Evolutionary conservation across 768 basidiomycete species (phyloP).

Genomic region (Mrakia hoshinonis): DNA sequence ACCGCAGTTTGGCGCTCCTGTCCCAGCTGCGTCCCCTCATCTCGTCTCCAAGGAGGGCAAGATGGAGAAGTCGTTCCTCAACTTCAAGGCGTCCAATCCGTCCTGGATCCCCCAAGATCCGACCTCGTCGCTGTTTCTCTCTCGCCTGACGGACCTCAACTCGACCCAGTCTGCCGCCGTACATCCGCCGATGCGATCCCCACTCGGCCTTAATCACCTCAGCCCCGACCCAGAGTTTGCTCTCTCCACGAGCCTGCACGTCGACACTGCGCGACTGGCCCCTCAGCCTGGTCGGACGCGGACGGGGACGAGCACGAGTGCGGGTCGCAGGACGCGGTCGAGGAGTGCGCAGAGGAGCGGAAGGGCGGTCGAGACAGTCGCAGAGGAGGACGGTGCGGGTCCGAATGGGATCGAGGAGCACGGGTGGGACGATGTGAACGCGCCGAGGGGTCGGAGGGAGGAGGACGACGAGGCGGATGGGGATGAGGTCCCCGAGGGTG

Average conservation of each 20-base stretch:
- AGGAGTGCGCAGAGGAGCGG: not conserved
- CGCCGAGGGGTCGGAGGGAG: not conserved
- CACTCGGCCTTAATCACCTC: conserved; percentile 47
- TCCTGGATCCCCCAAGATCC: conserved; percentile 92
- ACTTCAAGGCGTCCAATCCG: conserved; percentile 92
- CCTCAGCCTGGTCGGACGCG: not conserved
- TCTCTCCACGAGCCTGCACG: not conserved
- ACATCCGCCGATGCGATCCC: conserved; percentile 11
- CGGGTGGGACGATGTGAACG: conserved; percentile 20
- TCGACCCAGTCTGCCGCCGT: conserved; percentile 3
- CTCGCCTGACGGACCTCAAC: conserved; percentile 50
- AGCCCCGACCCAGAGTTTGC: conserved; percentile 46
- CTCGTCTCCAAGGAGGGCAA: conserved; percentile 86
- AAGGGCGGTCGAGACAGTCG: not conserved
- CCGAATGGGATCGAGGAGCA: not conserved
- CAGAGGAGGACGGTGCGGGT: conserved; percentile 6
- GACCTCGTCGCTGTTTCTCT: conserved; percentile 79
- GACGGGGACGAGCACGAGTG: not conserved
- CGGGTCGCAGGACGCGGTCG: not conserved
- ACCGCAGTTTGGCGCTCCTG: conserved; percentile 72
- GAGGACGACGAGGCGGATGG: not conserved
- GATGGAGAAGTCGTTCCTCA: conserved; percentile 97
- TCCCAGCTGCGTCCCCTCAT: conserved; percentile 56
- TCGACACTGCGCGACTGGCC: not conserved
- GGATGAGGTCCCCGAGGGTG: not conserved